Conservation (phyloP, 306 rosid genomes). For the Acmispon strigosus region DNA sequence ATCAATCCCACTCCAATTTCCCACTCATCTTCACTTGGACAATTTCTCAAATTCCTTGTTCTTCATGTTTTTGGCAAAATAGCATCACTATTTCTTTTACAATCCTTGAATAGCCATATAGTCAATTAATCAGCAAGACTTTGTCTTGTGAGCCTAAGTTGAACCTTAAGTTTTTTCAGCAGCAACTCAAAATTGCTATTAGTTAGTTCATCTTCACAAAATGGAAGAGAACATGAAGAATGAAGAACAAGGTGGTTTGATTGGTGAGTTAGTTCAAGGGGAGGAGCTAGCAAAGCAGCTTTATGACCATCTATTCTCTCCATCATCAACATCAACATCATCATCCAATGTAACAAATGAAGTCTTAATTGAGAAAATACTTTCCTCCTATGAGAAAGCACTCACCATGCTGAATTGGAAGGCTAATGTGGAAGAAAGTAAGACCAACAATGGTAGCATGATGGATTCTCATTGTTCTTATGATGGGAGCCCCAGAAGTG, state of each 20-base stretch:
- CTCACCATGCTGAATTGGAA: conserved; percentile 31
- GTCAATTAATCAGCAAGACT: neutral
- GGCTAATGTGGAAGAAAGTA: conserved; percentile 20
- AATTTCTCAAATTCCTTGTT: neutral
- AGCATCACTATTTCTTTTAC: neutral
- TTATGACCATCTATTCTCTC: conserved; percentile 20
- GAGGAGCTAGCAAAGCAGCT: conserved; percentile 57
- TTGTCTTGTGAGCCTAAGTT: no score
- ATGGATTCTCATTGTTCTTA: conserved; percentile 31
- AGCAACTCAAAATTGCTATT: neutral
- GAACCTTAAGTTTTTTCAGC: no score
- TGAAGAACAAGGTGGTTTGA: conserved; percentile 44
- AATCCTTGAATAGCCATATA: neutral
- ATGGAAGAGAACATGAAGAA: conserved; percentile 34
- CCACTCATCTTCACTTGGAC: neutral
- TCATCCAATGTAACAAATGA: conserved; percentile 33
- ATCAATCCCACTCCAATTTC: neutral
- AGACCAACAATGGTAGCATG: neutral
- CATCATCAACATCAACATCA: conserved; percentile 43
- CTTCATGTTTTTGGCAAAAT: neutral
- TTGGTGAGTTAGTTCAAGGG: conserved; percentile 55
- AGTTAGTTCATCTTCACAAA: neutral
- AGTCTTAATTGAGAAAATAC: conserved; percentile 43
- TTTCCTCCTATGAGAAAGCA: conserved; percentile 49
- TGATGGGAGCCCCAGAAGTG: conserved; percentile 39